Evolutionary conservation across 1,284 basidiomycete genomes (phyloP).

Genomic region (Tilletiaria anomala): DNA sequence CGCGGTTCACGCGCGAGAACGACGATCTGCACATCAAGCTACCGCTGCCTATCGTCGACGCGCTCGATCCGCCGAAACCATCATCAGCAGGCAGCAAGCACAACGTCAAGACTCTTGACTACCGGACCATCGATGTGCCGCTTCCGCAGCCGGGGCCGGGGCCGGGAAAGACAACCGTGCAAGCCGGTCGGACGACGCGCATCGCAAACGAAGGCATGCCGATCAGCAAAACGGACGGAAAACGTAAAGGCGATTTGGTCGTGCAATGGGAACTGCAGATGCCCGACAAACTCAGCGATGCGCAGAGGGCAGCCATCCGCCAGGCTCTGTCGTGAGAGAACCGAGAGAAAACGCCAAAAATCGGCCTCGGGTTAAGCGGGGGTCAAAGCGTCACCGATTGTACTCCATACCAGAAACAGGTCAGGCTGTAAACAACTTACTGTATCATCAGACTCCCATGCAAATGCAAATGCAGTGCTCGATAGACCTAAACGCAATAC

Average conservation of each 20-base stretch:
- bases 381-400: too few relatives aligned
- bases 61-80: slow-evolving; percentile 30
- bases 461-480: too few relatives aligned
- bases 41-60: slow-evolving; percentile 25
- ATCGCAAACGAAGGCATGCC: slow-evolving; percentile 37
- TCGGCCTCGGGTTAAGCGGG: too few relatives aligned
- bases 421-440: too few relatives aligned
- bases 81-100: slow-evolving; percentile 16
- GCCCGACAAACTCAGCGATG: slow-evolving; percentile 19
- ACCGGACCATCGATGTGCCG: slow-evolving; percentile 24
- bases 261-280: slow-evolving; percentile 33
- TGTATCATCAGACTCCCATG: too few relatives aligned
- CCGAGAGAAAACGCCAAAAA: too few relatives aligned
- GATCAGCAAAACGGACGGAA: slow-evolving; percentile 29
- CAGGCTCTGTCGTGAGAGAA: slow-evolving; percentile 17
- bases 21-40: slow-evolving; percentile 27
- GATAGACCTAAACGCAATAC: too few relatives aligned
- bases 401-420: too few relatives aligned
- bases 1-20: slow-evolving; percentile 27
- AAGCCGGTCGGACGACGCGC: slow-evolving; percentile 27
- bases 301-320: slow-evolving; percentile 21
- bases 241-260: slow-evolving; percentile 32
- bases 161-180: slow-evolving; percentile 16
- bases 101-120: slow-evolving; percentile 25
- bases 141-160: slow-evolving; percentile 15